These are phyloP conservation scores for Erysimum cheiri DNA, from an alignment of 441 rosid genomes.

Conservation along the genomic window DNA sequence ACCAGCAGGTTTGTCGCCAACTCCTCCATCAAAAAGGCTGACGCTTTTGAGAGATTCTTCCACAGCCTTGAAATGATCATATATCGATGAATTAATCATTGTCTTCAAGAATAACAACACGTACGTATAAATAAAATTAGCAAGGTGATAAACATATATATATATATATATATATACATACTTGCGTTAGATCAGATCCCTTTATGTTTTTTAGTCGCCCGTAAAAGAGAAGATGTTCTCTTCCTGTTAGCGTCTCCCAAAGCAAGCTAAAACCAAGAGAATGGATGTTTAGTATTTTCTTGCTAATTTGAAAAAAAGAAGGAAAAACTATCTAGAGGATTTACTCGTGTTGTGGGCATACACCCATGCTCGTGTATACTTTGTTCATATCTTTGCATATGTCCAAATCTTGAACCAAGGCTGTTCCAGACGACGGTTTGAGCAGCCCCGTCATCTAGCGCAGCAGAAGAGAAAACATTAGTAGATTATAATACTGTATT, in stretches of 20 bases:
- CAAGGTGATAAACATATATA: slow-evolving; percentile 40
- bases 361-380: slow-evolving; percentile 92
- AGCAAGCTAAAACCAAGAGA: slow-evolving; percentile 63
- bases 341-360: slow-evolving; percentile 97
- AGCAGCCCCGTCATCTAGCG: slow-evolving; percentile 94
- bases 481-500: neutral
- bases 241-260: slow-evolving; percentile 94
- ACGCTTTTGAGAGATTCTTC: slow-evolving; percentile 87
- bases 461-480: too few species aligned
- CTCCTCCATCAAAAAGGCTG: slow-evolving; percentile 81
- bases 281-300: neutral
- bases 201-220: slow-evolving; percentile 91
- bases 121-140: neutral
- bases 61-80: slow-evolving; percentile 65
- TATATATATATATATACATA: too few species aligned
- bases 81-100: slow-evolving; percentile 13
- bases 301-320: slow-evolving; percentile 25
- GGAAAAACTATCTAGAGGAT: slow-evolving; percentile 23
- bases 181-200: slow-evolving; percentile 68
- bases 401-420: slow-evolving; percentile 79
- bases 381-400: slow-evolving; percentile 73
- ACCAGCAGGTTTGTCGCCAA: slow-evolving; percentile 86
- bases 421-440: slow-evolving; percentile 84
- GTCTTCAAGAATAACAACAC: slow-evolving; percentile 1
- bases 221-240: slow-evolving; percentile 91